Base-by-base conservation (phyloP, 192 early-diverging fungal genomes). In the Umbelopsis isabellina region DNA sequence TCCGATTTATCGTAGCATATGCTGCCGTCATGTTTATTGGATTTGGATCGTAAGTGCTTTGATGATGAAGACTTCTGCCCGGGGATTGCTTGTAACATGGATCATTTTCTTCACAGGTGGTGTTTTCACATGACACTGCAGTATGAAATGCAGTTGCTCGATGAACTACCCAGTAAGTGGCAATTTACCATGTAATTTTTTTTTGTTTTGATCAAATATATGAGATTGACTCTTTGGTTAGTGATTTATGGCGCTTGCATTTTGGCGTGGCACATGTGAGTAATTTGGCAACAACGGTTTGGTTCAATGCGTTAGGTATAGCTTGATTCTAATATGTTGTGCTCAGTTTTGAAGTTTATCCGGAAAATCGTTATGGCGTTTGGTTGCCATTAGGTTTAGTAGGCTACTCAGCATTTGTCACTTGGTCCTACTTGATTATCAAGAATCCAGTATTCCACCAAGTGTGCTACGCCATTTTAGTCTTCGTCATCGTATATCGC, bases 121-220 rank as follows among this genome's bases (percentile, higher is more conserved):
- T 75, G 84, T 23, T 92, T 93, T 82, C 93, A 93, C 75, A 91
- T 88, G 82, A 92, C 93, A 7, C 76, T 95, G 44, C 75, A 82
- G 58, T 91, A 87, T 67, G 76, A 84, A 72, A 85, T 86, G 84
- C 92, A 93, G 74, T 83, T 93, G 52, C 75, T 87, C 66, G 93
- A 94, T 77, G 93, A 94, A 78, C 76, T 94, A 30, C 93, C 93
- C 47, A 94, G 86, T 85, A 75, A 77, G 80, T 71, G 18, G 45
- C 11, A 51, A 49, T 25, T 37, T 16, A 21, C 23, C n/a, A 66
- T 20, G 15, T 47, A 11, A 3, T 30, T 4, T 46, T 18, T 16
- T 30, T n/a, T 4, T 46, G 13, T 16, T 30, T n/a, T 67, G 48
- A n/a, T 30, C 46, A 16, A 22, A 27, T 58, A 33, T 13, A 27